Percentiles rank a stretch among this genome's conserved stretches.
Evolutionary conservation across 2,329 filamentous ascomycete genomes (phyloP).

Genomic region (Sphaceloma murrayae): DNA sequence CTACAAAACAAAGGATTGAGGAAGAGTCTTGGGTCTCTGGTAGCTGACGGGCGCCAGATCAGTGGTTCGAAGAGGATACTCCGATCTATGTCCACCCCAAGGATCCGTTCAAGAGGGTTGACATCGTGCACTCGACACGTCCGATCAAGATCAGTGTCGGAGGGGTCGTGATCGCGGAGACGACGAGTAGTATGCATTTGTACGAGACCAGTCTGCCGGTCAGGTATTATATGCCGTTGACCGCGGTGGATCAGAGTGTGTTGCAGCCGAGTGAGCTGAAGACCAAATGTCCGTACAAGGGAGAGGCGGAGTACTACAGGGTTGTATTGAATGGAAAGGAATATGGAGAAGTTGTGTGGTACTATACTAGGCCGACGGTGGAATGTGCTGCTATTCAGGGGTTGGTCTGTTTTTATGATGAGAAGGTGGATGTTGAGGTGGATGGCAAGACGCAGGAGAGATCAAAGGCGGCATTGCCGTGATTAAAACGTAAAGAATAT

Average conservation of each 20-base stretch:
- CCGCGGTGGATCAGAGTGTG: constrained; percentile 34
- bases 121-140: constrained; percentile 49
- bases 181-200: constrained; percentile 42
- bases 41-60: constrained; percentile 25
- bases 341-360: constrained; percentile 51
- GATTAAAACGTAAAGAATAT: background rate
- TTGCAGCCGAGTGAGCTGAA: constrained; percentile 43
- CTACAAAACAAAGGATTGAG: background rate
- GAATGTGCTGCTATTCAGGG: constrained; percentile 50
- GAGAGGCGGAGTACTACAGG: constrained; percentile 53
- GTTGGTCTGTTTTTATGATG: constrained; percentile 53
- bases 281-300: constrained; percentile 60
- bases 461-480: constrained; percentile 26
- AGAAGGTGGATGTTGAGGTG: constrained; percentile 56
- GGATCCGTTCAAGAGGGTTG: constrained; percentile 57
- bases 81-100: constrained; percentile 55
- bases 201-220: constrained; percentile 51
- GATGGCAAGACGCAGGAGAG: constrained; percentile 28
- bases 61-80: constrained; percentile 51
- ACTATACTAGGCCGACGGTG: constrained; percentile 47
- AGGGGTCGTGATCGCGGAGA: constrained; percentile 41
- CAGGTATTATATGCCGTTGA: constrained; percentile 51
- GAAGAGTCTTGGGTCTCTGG: background rate
- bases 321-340: constrained; percentile 39
- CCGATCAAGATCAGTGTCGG: constrained; percentile 42